Base-by-base conservation (phyloP, 805 yeast species). In the Metschnikowia corniflorae region DNA sequence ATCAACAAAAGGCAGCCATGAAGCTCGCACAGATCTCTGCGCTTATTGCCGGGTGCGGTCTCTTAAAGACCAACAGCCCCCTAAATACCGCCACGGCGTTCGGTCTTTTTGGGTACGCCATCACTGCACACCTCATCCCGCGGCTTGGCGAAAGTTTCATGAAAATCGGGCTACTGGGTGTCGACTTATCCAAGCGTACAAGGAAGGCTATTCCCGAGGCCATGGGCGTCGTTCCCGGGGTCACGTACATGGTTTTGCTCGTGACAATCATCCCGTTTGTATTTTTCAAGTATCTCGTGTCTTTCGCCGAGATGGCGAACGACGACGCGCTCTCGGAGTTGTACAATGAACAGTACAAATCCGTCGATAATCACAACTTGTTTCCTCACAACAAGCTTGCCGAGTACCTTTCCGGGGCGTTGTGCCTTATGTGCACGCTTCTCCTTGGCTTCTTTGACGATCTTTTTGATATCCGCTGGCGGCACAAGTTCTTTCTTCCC, bases 401-500 rank as follows among this genome's bases (percentile, higher is more conserved):
- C 0, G 94, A 87, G 47, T 93, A 82, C 59, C 70, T 93, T 46
- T 80, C 95, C 51, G 94, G 94, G 4, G 68, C 91, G 7, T 63
- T 93, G 42, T 86, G 95, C 43, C 62, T 93, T 31, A 87, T 87
- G 61, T 77, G 87, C 47, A 89, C 93, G 58, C 72, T 88, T 12
- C 65, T 93, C 28, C 67, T 93, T 29, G 98, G 98, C 0, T 71
- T 93, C 20, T 83, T 94, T 31, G 98, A 93, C 60, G 98, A 93
- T 65, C 70, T 93, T 51, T 93, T 93, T 55, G 99, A 93, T 60
- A 79, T 93, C 45, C 75, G 96, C 50, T 93, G 99, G 99, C 73
- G 99, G 55, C 96, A 93, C 65, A 93, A 93, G 68, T 87, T 93
- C 64, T 87, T 93, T 53, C 57, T 93, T 47, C 99, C 99, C 0